Conservation (phyloP, 2,329 filamentous ascomycete genomes). For the Exophiala dermatitidis region DNA sequence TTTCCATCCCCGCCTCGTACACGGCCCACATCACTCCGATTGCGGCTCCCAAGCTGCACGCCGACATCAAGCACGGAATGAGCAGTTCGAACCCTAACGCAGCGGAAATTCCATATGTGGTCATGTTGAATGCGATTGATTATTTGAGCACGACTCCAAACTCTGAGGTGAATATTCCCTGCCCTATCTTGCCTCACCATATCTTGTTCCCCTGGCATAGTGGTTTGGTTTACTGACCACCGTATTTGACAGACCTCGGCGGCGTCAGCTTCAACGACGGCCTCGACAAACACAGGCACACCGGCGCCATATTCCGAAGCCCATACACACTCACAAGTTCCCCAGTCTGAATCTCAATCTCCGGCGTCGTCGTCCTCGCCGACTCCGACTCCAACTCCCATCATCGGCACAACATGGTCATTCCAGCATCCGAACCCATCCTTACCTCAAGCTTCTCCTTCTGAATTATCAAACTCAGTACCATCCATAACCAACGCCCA, state of each 20-base stretch:
- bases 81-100: constrained; percentile 57
- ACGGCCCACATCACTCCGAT: constrained; percentile 92
- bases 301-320: constrained; percentile 12
- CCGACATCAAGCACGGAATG: constrained; percentile 64
- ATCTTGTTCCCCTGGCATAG: no score
- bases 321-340: constrained; percentile 16
- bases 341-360: constrained; percentile 12
- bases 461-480: constrained; percentile 33
- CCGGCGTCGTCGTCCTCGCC: not conserved
- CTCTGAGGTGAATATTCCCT: constrained; percentile 20
- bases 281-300: not conserved
- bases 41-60: constrained; percentile 73
- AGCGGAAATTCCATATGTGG: constrained; percentile 89
- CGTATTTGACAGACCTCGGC: not conserved
- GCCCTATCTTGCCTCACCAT: no score
- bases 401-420: constrained; percentile 41
- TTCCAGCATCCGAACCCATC: constrained; percentile 34
- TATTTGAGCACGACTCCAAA: constrained; percentile 65
- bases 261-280: constrained; percentile 3
- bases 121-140: constrained; percentile 83
- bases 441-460: constrained; percentile 5
- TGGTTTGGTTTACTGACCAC: no score
- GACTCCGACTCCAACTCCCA: constrained; percentile 25
- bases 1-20: constrained; percentile 90
- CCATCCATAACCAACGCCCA: constrained; percentile 63